phyloP scores from a whole-genome alignment of 768 basidiomycete genomes.

The Leucosporidium scottii region DNA sequence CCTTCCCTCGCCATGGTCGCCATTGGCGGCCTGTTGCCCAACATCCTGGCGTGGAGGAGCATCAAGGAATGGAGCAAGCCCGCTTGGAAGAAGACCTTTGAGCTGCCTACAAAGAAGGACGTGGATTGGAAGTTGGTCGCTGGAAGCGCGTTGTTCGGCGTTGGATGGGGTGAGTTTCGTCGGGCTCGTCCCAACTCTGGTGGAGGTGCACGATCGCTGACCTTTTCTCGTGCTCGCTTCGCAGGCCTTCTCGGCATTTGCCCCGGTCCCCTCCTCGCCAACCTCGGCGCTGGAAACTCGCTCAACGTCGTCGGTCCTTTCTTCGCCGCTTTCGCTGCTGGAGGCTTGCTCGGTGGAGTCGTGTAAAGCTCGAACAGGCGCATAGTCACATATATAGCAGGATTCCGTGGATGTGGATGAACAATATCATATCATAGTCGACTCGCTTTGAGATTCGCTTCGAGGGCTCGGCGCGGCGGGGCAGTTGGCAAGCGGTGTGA shows the following conservation, averaged over 20 bases:
- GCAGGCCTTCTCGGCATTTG: constrained; percentile 40
- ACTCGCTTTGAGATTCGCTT: no score
- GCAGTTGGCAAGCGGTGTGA: no score
- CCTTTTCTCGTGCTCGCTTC: no score
- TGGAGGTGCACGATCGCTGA: no score
- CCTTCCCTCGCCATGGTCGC: constrained; percentile 42
- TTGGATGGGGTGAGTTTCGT: constrained; percentile 41
- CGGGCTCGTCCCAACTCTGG: not conserved
- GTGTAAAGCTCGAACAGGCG: not conserved
- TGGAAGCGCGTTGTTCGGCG: constrained; percentile 41
- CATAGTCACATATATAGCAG: no score
- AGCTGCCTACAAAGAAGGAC: constrained; percentile 34
- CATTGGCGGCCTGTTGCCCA: constrained; percentile 41
- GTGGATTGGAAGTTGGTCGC: constrained; percentile 35
- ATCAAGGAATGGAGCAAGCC: constrained; percentile 7
- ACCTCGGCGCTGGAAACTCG: constrained; percentile 9
- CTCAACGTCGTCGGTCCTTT: not conserved
- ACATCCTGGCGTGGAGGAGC: constrained; percentile 35
- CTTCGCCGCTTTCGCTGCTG: not conserved
- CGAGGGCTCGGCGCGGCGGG: no score
- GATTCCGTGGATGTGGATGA: no score
- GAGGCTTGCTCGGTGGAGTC: not conserved
- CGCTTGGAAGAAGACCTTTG: constrained; percentile 6
- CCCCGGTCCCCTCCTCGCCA: constrained; percentile 41
- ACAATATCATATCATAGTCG: no score